Base-by-base conservation (phyloP, 495 filamentous ascomycete species). In the Podospora tetraspora region DNA sequence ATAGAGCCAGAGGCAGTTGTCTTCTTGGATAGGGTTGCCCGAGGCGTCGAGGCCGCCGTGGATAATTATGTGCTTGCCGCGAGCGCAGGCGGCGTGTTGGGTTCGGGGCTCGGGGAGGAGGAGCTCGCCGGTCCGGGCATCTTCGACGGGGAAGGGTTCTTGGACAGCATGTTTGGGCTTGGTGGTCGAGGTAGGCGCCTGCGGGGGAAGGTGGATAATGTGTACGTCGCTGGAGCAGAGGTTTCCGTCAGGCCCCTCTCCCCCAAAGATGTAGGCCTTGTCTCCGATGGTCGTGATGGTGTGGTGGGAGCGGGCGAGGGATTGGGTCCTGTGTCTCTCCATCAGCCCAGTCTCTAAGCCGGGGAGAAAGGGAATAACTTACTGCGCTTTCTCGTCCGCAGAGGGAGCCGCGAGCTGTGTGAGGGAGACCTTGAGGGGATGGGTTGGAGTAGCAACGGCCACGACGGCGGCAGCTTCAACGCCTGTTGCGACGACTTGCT, bases 191-290 rank as follows among this genome's bases (percentile, higher is more conserved):
- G 25, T 66, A 29, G 62, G 23, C n/a, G 30, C 71, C 75, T 24
- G 71, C 57, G 62, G 8, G 0, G 82, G 77, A 8, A 87, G 69
- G 19, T 78, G 78, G 60, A 86, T 68, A 59, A 74, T 75, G 68
- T 86, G 82, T 1, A 85, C 74, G 9, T 79, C 79, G 66, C 79
- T 80, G n/a, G 76, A 73, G 21, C 83, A 82, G 27, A 86, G 72
- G 16, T 78, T 70, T 29, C 76, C 76, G 0, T 71, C 69, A 30
- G 68, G 72, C 5, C 75, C 78, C 37, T 76, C 69, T 66, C 85
- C 85, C 13, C 85, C 85, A 68, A 85, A 86, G 63, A 87, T 79
- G 74, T 85, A 83, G 5, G 81, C 79, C 61, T 81, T 83, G 68
- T 82, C 74, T 57, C 70, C 70, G 62, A 84, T 71, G 22, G 84